Base-by-base conservation (phyloP, 1,139 yeast species). In the Meyerozyma carpophila region DNA sequence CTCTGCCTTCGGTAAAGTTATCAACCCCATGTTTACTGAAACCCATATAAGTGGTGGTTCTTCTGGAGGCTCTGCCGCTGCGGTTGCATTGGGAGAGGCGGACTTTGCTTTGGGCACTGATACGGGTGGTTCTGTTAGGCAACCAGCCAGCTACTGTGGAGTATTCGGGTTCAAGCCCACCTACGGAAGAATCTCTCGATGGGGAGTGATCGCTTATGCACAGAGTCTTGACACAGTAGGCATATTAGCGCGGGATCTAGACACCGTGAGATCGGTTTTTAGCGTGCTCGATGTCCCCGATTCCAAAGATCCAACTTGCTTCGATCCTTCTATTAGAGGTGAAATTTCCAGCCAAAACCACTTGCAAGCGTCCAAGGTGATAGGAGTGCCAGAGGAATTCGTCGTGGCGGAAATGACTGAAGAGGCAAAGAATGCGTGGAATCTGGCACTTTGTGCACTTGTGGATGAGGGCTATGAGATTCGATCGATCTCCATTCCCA, bases 211-310 rank as follows among this genome's bases (percentile, higher is more conserved):
- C 4, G 82, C 97, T 0, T 93, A 90, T 64, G 97, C 98, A 1
- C 98, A 94, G 60, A 84, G 94, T 27, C 70, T 94, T 43, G 99
- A 94, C 59, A 90, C 98, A 0, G 97, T 94, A 8, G 99, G 99
- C 0, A 77, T 94, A 0, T 45, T 91, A 36, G 69, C 90, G 0
- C 70, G 70, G 14, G 68, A 76, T 37, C 51, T 85, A 5, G 64
- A 58, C 0, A 56, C 66, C 0, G 52, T 85, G 1, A 58, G 62
- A 37, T 58, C 62, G 14, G 88, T 84, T 1, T 91, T 75, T 56
- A 48, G 61, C 1, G 69, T 76, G 0, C 56, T 93, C 43, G 82
- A 90, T 58, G 54, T 64, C 36, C 63, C 70, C 52, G 98, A 94
- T 59, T 55, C 62, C 0, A 79, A 81, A 43, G 99, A 94, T 60